phyloP scores from a whole-genome alignment of 2,329 filamentous ascomycete genomes.

The Fusarium sp. region DNA sequence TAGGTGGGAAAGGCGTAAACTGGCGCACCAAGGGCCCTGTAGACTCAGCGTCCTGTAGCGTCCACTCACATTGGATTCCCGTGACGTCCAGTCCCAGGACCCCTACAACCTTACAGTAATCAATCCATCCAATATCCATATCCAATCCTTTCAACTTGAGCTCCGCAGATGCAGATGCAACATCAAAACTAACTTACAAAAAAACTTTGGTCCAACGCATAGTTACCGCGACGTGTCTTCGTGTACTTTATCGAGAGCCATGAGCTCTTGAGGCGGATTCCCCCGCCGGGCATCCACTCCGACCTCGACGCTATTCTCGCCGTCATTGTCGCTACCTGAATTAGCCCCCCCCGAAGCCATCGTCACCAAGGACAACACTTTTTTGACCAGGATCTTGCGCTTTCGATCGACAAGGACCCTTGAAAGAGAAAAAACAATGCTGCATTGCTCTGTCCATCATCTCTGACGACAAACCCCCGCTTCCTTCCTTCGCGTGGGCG shows the following conservation, averaged over 20 bases:
- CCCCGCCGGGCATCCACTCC: constrained; percentile 41
- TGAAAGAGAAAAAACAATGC: constrained; percentile 44
- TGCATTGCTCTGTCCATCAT: constrained; percentile 37
- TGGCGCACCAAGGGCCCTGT: constrained; percentile 32
- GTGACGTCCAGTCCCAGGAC: constrained; percentile 37
- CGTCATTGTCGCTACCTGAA: constrained; percentile 26
- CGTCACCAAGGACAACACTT: constrained; percentile 45
- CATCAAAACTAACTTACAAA: constrained; percentile 31
- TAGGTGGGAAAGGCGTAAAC: constrained; percentile 39
- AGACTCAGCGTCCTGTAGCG: constrained; percentile 35
- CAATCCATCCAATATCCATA: constrained; percentile 19
- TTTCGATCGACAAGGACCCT: constrained; percentile 42
- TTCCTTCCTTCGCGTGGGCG: constrained; percentile 33
- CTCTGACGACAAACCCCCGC: constrained; percentile 40
- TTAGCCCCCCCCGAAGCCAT: constrained; percentile 28
- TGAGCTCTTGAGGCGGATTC: constrained; percentile 46
- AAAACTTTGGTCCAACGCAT: constrained; percentile 18
- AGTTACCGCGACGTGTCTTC: constrained; percentile 15
- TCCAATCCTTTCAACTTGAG: constrained; percentile 31
- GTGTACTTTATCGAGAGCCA: constrained; percentile 25
- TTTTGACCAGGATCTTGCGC: constrained; percentile 32
- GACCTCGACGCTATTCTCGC: constrained; percentile 23
- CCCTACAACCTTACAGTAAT: constrained; percentile 24
- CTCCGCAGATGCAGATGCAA: constrained; percentile 38
- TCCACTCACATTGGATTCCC: constrained; percentile 21